Evolutionary conservation across 108 stramenopile species (phyloP).

Genomic region (Skeletonema grethae): DNA sequence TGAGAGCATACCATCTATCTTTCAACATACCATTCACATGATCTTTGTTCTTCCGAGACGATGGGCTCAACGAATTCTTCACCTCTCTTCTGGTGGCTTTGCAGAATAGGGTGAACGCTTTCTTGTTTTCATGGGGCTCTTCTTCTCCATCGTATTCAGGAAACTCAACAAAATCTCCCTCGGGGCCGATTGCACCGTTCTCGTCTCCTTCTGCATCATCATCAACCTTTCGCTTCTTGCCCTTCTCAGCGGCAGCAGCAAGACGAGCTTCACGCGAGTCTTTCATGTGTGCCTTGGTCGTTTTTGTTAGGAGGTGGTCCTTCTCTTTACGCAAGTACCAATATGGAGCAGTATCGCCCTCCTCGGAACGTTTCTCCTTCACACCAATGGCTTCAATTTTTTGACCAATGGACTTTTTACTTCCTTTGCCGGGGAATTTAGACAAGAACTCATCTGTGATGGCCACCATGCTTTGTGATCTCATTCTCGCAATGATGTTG

Average conservation of each 20-base stretch:
- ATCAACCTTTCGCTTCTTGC: conserved; percentile 22
- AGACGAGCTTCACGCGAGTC: conserved; percentile 34
- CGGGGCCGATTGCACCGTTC: conserved; percentile 69
- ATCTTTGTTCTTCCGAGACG: conserved; percentile 73
- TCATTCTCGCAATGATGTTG: conserved; percentile 34
- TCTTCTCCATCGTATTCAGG: conserved; percentile 80
- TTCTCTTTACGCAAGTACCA: conserved; percentile 40
- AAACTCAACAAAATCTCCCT: conserved; percentile 69
- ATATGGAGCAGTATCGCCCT: conserved; percentile 34
- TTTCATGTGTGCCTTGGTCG: conserved; percentile 19
- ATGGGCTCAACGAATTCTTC: conserved; percentile 62
- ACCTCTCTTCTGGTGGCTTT: conserved; percentile 64
- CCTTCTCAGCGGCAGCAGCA: conserved; percentile 2
- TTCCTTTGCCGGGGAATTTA: conserved; percentile 16
- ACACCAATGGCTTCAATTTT: conserved; percentile 43
- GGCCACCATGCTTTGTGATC: conserved; percentile 25
- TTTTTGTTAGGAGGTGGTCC: conserved; percentile 27
- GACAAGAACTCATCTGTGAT: conserved; percentile 33
- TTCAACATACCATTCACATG: conserved; percentile 67
- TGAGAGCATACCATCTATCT: conserved; percentile 67
- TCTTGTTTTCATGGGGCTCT: conserved; percentile 71
- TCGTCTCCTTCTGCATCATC: conserved; percentile 22
- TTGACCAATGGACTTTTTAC: conserved; percentile 27
- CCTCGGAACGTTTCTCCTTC: conserved; percentile 46
- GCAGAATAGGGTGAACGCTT: conserved; percentile 87